Conservation (phyloP, 1,139 yeast genomes). For the Starmera stellimalicola region DNA sequence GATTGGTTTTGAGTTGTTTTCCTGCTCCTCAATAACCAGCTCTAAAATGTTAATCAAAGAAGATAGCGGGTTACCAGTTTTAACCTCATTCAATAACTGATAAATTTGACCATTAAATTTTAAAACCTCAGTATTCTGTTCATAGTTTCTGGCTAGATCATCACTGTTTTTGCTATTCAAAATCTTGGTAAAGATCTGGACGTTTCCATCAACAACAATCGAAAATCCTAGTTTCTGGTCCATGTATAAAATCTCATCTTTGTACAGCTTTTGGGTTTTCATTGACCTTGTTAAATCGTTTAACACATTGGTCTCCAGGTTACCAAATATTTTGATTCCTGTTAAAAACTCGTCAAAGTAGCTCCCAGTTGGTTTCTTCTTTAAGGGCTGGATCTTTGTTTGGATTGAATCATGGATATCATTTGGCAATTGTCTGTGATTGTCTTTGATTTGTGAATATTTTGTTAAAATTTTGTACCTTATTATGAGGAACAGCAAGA, state of each 20-base stretch:
- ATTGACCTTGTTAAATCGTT: slow-evolving; percentile 87
- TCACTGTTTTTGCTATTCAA: slow-evolving; percentile 8
- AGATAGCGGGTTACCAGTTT: slow-evolving; percentile 78
- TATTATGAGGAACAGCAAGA: slow-evolving; percentile 28
- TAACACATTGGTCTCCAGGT: slow-evolving; percentile 80
- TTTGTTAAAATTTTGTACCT: slow-evolving; percentile 41
- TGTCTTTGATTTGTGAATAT: slow-evolving; percentile 43
- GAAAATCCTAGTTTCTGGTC: slow-evolving; percentile 79
- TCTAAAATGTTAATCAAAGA: slow-evolving; percentile 76
- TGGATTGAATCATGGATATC: background rate
- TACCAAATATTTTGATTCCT: slow-evolving; percentile 92
- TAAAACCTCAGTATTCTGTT: slow-evolving; percentile 25
- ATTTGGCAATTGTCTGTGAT: slow-evolving; percentile 32
- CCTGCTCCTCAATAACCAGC: slow-evolving; percentile 40
- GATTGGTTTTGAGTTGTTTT: slow-evolving; percentile 13
- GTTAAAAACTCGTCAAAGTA: slow-evolving; percentile 83
- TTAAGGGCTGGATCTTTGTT: background rate
- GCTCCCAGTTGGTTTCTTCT: slow-evolving; percentile 22
- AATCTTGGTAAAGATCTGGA: slow-evolving; percentile 62
- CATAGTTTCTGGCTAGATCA: slow-evolving; percentile 24
- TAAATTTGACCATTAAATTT: slow-evolving; percentile 46
- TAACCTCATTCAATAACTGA: slow-evolving; percentile 75
- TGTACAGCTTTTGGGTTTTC: slow-evolving; percentile 77
- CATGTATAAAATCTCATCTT: slow-evolving; percentile 65
- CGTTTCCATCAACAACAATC: slow-evolving; percentile 88